These are phyloP conservation scores for Cladosporium austrohemisphaericum DNA, from an alignment of 2,329 filamentous ascomycete genomes.

Conservation along the genomic window DNA sequence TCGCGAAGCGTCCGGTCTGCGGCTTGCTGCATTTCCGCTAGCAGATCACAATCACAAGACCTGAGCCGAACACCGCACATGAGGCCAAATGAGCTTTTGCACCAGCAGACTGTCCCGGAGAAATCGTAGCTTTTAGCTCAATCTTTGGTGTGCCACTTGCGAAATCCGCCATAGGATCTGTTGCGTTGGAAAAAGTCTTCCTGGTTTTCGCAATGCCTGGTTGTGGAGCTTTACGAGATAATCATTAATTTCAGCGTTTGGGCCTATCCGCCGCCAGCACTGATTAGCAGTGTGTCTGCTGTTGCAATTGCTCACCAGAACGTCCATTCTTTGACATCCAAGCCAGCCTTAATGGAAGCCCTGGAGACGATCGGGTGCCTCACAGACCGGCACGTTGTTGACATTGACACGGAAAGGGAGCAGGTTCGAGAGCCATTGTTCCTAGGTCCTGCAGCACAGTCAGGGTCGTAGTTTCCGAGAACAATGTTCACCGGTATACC, in stretches of 20 bases:
- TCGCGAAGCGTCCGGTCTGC: neutral
- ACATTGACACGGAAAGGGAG: too few species aligned
- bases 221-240: too few species aligned
- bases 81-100: neutral
- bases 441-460: too few species aligned
- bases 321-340: conserved; percentile 16
- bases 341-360: conserved; percentile 19
- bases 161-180: too few species aligned
- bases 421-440: too few species aligned
- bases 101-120: neutral
- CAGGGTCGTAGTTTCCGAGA: too few species aligned
- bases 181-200: too few species aligned
- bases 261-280: conserved; percentile 14
- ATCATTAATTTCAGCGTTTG: too few species aligned
- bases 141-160: neutral
- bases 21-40: neutral
- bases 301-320: conserved; percentile 19
- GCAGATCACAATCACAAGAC: neutral
- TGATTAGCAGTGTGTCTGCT: conserved; percentile 10
- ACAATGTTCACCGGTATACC: too few species aligned
- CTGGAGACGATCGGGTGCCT: conserved; percentile 17
- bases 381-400: conserved; percentile 16
- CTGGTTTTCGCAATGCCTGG: too few species aligned
- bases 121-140: neutral
- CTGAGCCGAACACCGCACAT: neutral